These are phyloP conservation scores for Cladophialophora chaetospira DNA, from an alignment of 2,329 filamentous ascomycete species.

Conservation along the genomic window DNA sequence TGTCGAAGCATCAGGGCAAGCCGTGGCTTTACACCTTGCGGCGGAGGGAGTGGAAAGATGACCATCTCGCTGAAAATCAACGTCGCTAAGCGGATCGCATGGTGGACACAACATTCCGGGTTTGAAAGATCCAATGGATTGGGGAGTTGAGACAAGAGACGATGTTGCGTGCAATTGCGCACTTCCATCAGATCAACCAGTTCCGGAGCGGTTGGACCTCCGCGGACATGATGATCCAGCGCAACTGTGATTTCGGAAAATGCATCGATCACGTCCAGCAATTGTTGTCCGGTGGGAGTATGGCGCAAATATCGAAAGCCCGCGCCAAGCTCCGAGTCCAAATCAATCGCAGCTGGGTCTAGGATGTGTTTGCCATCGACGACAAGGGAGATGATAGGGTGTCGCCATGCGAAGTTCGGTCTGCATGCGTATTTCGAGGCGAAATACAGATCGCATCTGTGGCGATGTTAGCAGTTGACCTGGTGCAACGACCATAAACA, in stretches of 20 bases:
- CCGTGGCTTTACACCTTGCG: conserved; percentile 18
- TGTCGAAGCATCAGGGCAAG: conserved; percentile 19
- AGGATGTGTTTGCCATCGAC: conserved; percentile 21
- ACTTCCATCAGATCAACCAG: conserved; percentile 23
- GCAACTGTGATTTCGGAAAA: conserved; percentile 22
- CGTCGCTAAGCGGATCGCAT: conserved; percentile 19
- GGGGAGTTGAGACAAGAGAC: conserved; percentile 17
- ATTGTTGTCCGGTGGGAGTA: conserved; percentile 3
- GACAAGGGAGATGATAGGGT: conserved; percentile 12
- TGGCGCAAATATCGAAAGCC: conserved; percentile 25
- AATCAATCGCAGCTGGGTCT: conserved; percentile 20
- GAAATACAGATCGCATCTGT: conserved; percentile 27
- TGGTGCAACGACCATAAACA: not conserved
- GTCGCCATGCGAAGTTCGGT: conserved; percentile 17
- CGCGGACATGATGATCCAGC: conserved; percentile 24
- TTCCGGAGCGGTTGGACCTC: conserved; percentile 23
- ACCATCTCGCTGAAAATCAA: conserved; percentile 28
- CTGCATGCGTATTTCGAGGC: conserved; percentile 17
- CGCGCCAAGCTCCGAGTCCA: conserved; percentile 22
- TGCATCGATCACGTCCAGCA: conserved; percentile 14
- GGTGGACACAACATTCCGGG: conserved; percentile 8
- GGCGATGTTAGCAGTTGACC: not conserved
- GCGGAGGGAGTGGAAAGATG: conserved; percentile 22
- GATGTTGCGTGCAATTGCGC: conserved; percentile 23
- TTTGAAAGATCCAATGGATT: not conserved